phyloP scores from a whole-genome alignment of 768 basidiomycete species.

The Mycena polygramma region DNA sequence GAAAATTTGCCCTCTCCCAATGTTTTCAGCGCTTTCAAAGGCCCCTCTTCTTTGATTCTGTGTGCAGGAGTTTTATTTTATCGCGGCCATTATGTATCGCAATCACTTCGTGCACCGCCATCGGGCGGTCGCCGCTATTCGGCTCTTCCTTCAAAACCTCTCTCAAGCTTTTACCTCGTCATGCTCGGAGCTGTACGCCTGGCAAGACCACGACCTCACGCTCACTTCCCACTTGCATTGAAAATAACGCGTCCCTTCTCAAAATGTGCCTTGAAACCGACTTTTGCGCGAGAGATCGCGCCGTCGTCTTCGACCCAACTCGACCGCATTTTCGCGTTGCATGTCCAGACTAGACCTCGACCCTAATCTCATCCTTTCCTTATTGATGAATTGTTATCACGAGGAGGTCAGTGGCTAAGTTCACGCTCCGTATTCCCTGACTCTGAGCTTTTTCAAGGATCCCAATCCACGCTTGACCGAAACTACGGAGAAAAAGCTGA shows the following conservation, averaged over 20 bases:
- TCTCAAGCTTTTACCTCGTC: too few species aligned
- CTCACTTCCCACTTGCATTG: background rate
- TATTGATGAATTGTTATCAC: background rate
- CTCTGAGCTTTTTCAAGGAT: too few species aligned
- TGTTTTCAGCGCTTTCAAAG: too few species aligned
- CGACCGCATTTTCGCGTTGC: background rate
- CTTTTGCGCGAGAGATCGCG: background rate
- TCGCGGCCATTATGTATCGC: too few species aligned
- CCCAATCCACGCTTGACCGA: slow-evolving; percentile 30
- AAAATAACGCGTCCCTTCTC: background rate
- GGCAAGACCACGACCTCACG: background rate
- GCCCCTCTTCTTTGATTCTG: too few species aligned
- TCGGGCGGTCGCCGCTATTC: too few species aligned
- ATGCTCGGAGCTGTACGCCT: background rate
- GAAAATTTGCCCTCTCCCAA: too few species aligned
- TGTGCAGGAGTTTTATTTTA: too few species aligned
- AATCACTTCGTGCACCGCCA: too few species aligned
- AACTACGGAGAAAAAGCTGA: slow-evolving; percentile 18
- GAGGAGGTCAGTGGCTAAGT: too few species aligned
- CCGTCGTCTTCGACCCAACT: background rate
- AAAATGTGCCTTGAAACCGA: background rate
- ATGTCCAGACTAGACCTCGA: background rate
- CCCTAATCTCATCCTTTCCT: background rate
- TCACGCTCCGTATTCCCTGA: too few species aligned
- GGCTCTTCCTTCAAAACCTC: too few species aligned